Evolutionary conservation across 2,329 filamentous ascomycete genomes (phyloP).

Genomic region (Fusarium scirpi): DNA sequence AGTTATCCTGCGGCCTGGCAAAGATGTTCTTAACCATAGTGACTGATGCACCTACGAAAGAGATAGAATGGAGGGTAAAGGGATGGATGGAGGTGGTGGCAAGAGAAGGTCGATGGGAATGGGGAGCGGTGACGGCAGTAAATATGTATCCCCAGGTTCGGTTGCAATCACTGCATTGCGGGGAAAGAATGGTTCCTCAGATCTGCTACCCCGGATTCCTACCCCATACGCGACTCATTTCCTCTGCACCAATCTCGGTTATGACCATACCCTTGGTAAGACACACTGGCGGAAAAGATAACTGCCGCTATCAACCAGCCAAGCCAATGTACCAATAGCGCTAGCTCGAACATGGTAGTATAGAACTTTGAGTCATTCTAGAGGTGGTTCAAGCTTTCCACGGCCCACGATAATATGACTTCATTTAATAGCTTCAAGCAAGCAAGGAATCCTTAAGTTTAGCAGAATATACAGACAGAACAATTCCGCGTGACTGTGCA

Average conservation of each 20-base stretch:
- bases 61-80: too few species aligned
- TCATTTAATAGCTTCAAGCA: background rate
- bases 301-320: background rate
- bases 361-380: background rate
- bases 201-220: constrained; percentile 6
- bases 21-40: constrained; percentile 6
- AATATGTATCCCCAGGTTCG: background rate
- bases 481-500: background rate
- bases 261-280: background rate
- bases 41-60: background rate
- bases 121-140: background rate
- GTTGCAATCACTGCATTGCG: background rate
- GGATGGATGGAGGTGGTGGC: background rate
- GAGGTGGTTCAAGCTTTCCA: background rate
- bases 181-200: background rate
- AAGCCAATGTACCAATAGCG: background rate
- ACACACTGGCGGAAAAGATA: background rate
- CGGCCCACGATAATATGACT: background rate
- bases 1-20: constrained; percentile 5
- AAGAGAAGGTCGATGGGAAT: background rate
- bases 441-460: background rate
- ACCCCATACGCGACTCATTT: background rate
- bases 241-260: background rate
- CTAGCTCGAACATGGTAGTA: background rate
- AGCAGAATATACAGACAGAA: background rate